These are phyloP conservation scores for Phytophthora boehmeriae DNA, from an alignment of 352 stramenopile species.

Conservation along the genomic window DNA sequence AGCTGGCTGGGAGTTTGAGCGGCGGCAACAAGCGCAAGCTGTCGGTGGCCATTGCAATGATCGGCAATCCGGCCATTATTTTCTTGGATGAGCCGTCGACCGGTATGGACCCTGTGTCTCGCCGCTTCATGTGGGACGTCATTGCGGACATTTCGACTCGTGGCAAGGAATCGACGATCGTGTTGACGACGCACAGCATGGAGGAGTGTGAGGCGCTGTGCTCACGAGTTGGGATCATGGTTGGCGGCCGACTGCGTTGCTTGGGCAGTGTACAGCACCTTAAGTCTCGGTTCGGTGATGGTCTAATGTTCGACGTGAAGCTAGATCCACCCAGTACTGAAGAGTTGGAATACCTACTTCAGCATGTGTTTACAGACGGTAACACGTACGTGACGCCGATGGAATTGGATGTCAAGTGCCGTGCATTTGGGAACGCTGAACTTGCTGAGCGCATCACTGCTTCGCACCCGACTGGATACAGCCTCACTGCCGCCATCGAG, in stretches of 20 bases:
- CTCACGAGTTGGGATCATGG: conserved; percentile 92
- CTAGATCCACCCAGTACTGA: conserved; percentile 28
- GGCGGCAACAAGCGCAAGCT: conserved; percentile 95
- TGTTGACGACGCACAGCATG: conserved; percentile 87
- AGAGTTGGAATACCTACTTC: conserved; percentile 29
- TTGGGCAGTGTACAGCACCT: conserved; percentile 91
- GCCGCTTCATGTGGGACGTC: conserved; percentile 47
- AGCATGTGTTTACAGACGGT: conserved; percentile 29
- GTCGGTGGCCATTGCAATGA: conserved; percentile 92
- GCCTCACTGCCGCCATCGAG: conserved; percentile 46
- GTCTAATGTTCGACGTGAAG: conserved; percentile 87
- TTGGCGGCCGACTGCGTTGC: conserved; percentile 59
- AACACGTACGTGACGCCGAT: conserved; percentile 21
- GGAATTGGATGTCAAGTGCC: conserved; percentile 38
- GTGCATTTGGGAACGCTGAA: conserved; percentile 39
- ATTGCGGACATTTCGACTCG: conserved; percentile 73
- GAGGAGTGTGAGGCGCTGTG: conserved; percentile 76
- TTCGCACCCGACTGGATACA: conserved; percentile 64
- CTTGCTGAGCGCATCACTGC: conserved; percentile 39
- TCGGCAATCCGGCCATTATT: conserved; percentile 89
- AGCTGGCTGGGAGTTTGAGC: conserved; percentile 74
- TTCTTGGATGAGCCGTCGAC: conserved; percentile 90
- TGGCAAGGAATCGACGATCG: conserved; percentile 67
- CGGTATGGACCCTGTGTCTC: conserved; percentile 92
- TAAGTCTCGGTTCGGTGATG: conserved; percentile 94